A percentile compares a stretch with the other conserved stretches of the same genome.
phyloP scores from a whole-genome alignment of 805 yeast species.

The Jamesozyma gamospora region DNA sequence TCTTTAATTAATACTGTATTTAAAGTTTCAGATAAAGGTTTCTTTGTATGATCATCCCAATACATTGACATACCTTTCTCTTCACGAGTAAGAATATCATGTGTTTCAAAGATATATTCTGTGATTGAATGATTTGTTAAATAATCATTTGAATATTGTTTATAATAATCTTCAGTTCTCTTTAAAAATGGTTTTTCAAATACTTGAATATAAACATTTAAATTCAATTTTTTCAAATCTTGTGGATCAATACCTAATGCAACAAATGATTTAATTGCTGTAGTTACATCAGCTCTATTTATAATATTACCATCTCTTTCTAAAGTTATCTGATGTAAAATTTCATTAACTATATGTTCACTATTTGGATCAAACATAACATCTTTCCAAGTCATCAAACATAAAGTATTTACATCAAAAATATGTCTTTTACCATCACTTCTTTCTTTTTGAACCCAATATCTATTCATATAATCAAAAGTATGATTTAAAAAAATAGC shows the following conservation, averaged over 20 bases:
- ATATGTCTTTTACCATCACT: slow-evolving; percentile 86
- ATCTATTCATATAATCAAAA: slow-evolving; percentile 89
- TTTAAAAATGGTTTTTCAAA: slow-evolving; percentile 73
- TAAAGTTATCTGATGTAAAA: slow-evolving; percentile 61
- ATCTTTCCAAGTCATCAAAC: slow-evolving; percentile 80
- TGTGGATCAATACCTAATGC: slow-evolving; percentile 82
- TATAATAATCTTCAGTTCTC: slow-evolving; percentile 44
- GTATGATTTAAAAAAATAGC: slow-evolving; percentile 88
- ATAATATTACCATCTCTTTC: slow-evolving; percentile 75
- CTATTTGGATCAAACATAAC: slow-evolving; percentile 65
- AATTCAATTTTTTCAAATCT: slow-evolving; percentile 76
- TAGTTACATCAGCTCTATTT: slow-evolving; percentile 53
- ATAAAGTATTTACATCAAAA: slow-evolving; percentile 82
- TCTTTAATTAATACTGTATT: slow-evolving; percentile 67
- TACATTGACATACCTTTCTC: slow-evolving; percentile 65
- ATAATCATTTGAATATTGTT: slow-evolving; percentile 55
- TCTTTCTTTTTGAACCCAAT: slow-evolving; percentile 95
- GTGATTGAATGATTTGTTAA: slow-evolving; percentile 71
- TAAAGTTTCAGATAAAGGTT: slow-evolving; percentile 63
- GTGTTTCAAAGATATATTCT: slow-evolving; percentile 83
- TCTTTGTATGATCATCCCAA: slow-evolving; percentile 78
- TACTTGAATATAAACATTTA: slow-evolving; percentile 67
- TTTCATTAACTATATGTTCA: slow-evolving; percentile 51
- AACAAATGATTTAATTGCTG: slow-evolving; percentile 79
- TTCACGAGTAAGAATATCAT: slow-evolving; percentile 74